Conservation (phyloP, 2,329 filamentous ascomycete genomes). For the Diaporthe destruens region DNA sequence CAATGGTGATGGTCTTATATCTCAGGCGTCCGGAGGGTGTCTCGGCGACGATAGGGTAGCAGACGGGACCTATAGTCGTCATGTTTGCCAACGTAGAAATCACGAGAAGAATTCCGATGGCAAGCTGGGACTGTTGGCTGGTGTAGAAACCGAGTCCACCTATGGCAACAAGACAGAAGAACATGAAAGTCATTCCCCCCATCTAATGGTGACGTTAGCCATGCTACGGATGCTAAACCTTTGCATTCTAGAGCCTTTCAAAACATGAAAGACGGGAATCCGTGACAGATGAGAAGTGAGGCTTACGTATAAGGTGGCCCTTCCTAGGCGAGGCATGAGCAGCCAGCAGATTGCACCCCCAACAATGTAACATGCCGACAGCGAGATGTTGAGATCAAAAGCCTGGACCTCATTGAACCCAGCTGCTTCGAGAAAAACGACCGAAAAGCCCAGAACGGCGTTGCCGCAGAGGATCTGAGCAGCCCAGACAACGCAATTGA, state of each 20-base stretch:
- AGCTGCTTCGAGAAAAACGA: slow-evolving; percentile 55
- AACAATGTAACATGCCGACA: slow-evolving; percentile 56
- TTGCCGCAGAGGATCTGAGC: slow-evolving; percentile 55
- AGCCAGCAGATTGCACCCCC: slow-evolving; percentile 56
- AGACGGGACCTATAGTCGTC: slow-evolving; percentile 51
- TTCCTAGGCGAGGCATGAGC: slow-evolving; percentile 55
- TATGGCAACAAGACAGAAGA: slow-evolving; percentile 53
- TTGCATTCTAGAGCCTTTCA: too few species aligned
- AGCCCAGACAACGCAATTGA: slow-evolving; percentile 55
- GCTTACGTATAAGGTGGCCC: slow-evolving; percentile 50
- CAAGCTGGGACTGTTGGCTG: slow-evolving; percentile 46
- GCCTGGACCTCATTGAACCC: slow-evolving; percentile 53
- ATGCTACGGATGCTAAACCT: too few species aligned
- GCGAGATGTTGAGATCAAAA: slow-evolving; percentile 55
- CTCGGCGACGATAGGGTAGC: slow-evolving; percentile 47
- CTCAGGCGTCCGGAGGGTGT: slow-evolving; percentile 45
- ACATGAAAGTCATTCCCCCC: slow-evolving; percentile 54
- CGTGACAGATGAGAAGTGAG: too few species aligned
- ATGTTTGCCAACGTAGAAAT: slow-evolving; percentile 51
- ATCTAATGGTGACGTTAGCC: slow-evolving; percentile 48
- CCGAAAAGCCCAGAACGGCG: slow-evolving; percentile 53
- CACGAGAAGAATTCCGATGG: slow-evolving; percentile 51
- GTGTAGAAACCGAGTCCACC: slow-evolving; percentile 49
- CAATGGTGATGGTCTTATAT: slow-evolving; percentile 47
- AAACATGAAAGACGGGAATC: too few species aligned